Conservation (phyloP, 2,329 filamentous ascomycete genomes). For the Apiospora hydei region DNA sequence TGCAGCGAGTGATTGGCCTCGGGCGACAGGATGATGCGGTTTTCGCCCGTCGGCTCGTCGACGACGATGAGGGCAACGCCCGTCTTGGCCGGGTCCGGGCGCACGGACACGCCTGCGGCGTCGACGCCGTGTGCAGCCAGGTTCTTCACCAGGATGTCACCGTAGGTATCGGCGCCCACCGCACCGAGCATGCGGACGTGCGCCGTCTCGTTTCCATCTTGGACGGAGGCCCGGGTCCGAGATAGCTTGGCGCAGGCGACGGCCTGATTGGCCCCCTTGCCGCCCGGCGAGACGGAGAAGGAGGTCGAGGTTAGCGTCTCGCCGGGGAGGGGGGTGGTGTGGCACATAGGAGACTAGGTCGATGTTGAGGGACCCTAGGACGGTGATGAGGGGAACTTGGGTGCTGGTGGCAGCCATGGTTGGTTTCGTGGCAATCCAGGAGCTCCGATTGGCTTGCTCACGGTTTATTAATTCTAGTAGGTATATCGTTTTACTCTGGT, state of each 20-base stretch:
- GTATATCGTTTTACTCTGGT: background rate
- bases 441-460: background rate
- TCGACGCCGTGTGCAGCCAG: conserved; percentile 70
- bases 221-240: conserved; percentile 52
- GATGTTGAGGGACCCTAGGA: conserved; percentile 93
- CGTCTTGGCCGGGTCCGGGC: conserved; percentile 56
- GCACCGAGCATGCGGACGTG: conserved; percentile 75
- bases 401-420: background rate
- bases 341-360: conserved; percentile 90
- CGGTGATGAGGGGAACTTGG: conserved; percentile 66
- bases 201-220: conserved; percentile 41
- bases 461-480: background rate
- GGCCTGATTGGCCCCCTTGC: conserved; percentile 96
- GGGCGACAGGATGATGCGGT: conserved; percentile 76
- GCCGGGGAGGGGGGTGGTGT: conserved; percentile 80
- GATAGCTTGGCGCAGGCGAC: conserved; percentile 87
- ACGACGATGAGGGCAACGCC: conserved; percentile 80
- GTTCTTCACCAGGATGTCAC: conserved; percentile 62
- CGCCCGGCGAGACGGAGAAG: conserved; percentile 83
- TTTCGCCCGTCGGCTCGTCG: conserved; percentile 75
- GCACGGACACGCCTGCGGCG: conserved; percentile 57
- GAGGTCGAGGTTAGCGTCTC: conserved; percentile 85
- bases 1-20: conserved; percentile 69
- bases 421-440: background rate
- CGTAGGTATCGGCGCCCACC: conserved; percentile 74